phyloP scores from a whole-genome alignment of 129 eudicot genomes.

The Chrysanthemum seticuspe region DNA sequence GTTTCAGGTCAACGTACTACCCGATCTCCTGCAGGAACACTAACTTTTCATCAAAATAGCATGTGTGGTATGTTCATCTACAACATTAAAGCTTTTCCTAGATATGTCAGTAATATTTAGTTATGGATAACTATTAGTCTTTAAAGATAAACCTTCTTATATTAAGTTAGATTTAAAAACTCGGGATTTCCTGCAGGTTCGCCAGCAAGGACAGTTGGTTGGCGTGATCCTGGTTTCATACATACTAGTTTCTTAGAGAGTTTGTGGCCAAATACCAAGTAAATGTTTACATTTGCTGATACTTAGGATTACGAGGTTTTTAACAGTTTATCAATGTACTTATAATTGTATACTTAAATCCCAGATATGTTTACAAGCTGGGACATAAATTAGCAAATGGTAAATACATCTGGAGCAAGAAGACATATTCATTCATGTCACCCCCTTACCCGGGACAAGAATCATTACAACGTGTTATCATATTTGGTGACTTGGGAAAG shows the following conservation, averaged over 20 bases:
- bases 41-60: constrained; percentile 56
- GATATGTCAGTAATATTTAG: neutral
- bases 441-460: constrained; percentile 84
- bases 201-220: constrained; percentile 92
- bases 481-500: constrained; percentile 95
- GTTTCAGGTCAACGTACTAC: constrained; percentile 25
- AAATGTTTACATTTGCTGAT: constrained; percentile 15
- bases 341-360: neutral
- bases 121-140: neutral
- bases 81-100: constrained; percentile 5
- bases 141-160: no score
- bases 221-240: constrained; percentile 93
- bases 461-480: constrained; percentile 71
- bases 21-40: constrained; percentile 76
- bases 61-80: constrained; percentile 67
- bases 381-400: constrained; percentile 65
- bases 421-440: constrained; percentile 52
- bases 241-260: constrained; percentile 80
- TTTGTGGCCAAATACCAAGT: constrained; percentile 76
- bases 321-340: neutral
- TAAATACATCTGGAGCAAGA: constrained; percentile 68
- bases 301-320: neutral
- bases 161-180: neutral
- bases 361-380: constrained; percentile 71
- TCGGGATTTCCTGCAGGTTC: constrained; percentile 39